Conservation (phyloP, 805 yeast species). For the Maudiozyma turicensis region DNA sequence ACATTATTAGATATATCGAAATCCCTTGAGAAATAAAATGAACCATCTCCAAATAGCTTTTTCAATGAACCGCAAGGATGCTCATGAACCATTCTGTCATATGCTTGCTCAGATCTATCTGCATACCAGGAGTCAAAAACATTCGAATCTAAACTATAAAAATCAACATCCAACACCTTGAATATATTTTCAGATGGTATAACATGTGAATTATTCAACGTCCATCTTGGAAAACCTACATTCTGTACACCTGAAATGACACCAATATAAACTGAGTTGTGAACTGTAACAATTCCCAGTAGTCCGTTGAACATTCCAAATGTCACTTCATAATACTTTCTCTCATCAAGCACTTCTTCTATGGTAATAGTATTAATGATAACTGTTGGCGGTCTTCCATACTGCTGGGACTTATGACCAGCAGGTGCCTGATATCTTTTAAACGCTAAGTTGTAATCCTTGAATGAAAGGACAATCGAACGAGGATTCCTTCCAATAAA, state of each 20-base stretch:
- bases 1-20: conserved; percentile 78
- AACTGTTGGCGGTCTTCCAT: conserved; percentile 26
- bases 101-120: conserved; percentile 17
- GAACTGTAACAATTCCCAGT: conserved; percentile 49
- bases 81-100: conserved; percentile 32
- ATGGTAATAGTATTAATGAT: conserved; percentile 48
- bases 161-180: conserved; percentile 50
- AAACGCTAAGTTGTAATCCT: conserved; percentile 49
- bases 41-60: conserved; percentile 69
- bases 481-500: conserved; percentile 57
- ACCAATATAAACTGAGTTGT: conserved; percentile 46
- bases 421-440: conserved; percentile 27
- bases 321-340: conserved; percentile 32
- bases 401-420: conserved; percentile 15
- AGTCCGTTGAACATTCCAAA: conserved; percentile 40
- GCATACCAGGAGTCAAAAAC: conserved; percentile 36
- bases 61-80: conserved; percentile 78
- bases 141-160: conserved; percentile 52
- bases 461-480: conserved; percentile 55
- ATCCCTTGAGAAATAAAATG: conserved; percentile 81
- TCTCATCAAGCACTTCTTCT: conserved; percentile 29
- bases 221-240: conserved; percentile 47
- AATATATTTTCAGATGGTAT: conserved; percentile 41
- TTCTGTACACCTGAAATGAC: conserved; percentile 46
- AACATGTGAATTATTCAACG: conserved; percentile 9